A percentile compares a stretch with the other conserved stretches of the same genome.
These are phyloP conservation scores for Adenanthera pavonina DNA, from an alignment of 306 rosid species.

Conservation along the genomic window DNA sequence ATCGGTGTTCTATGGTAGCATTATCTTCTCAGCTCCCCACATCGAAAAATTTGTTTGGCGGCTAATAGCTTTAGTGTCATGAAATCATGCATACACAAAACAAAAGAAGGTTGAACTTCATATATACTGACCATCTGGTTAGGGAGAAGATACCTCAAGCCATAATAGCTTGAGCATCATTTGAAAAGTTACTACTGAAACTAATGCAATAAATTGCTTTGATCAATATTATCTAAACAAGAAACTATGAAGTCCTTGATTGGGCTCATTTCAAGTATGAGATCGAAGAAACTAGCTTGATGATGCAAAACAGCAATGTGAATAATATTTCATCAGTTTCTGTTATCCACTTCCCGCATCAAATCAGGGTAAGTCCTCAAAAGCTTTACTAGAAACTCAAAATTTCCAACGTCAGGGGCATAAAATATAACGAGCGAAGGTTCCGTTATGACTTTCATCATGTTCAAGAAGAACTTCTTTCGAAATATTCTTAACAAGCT, in stretches of 20 bases:
- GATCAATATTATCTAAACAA: slow-evolving; percentile 27
- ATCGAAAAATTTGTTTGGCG: background rate
- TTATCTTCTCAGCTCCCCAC: slow-evolving; percentile 51
- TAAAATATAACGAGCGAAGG: slow-evolving; percentile 45
- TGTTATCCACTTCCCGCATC: slow-evolving; percentile 43
- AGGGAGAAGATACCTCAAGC: slow-evolving; percentile 45
- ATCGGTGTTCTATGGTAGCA: slow-evolving; percentile 44
- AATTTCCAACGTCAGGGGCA: slow-evolving; percentile 50
- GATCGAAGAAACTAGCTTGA: slow-evolving; percentile 33
- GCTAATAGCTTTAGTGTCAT: no score
- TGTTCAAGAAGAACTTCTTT: background rate
- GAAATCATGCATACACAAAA: no score
- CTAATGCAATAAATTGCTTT: slow-evolving; percentile 44
- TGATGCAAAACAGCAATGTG: slow-evolving; percentile 51
- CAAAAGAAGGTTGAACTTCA: no score
- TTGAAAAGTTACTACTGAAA: slow-evolving; percentile 50
- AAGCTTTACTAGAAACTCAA: slow-evolving; percentile 44
- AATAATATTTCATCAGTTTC: slow-evolving; percentile 45
- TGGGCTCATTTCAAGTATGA: slow-evolving; percentile 32
- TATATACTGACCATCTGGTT: background rate
- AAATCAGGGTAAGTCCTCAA: slow-evolving; percentile 45
- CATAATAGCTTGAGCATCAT: slow-evolving; percentile 50
- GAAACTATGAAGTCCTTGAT: slow-evolving; percentile 37
- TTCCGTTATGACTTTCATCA: slow-evolving; percentile 28
- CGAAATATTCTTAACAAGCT: slow-evolving; percentile 8